These are phyloP conservation scores for Dalbergia oliveri DNA, from an alignment of 306 rosid genomes.

Conservation along the genomic window DNA sequence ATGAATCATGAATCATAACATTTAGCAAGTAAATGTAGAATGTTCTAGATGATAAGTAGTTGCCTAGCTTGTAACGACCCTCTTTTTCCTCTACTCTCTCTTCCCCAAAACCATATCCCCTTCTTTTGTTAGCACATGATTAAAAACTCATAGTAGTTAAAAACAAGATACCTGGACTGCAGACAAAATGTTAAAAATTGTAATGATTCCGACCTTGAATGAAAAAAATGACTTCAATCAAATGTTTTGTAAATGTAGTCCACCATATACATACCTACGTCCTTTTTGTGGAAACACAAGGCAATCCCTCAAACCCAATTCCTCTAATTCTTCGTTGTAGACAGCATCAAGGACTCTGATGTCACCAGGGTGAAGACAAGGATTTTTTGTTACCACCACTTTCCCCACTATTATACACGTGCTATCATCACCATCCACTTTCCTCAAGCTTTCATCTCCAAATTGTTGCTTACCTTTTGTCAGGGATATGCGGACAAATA, in stretches of 20 bases:
- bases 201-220: slow-evolving; percentile 12
- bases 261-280: slow-evolving; percentile 60
- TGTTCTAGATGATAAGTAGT: not conserved
- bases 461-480: slow-evolving; percentile 61
- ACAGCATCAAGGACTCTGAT: slow-evolving; percentile 90
- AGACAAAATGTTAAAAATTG: slow-evolving; percentile 16
- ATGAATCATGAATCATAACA: slow-evolving; percentile 15
- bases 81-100: too few species aligned
- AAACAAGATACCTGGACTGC: slow-evolving; percentile 17
- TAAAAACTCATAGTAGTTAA: slow-evolving; percentile 11
- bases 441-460: slow-evolving; percentile 64
- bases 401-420: slow-evolving; percentile 72
- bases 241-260: slow-evolving; percentile 24
- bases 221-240: slow-evolving; percentile 24
- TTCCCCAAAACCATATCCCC: too few species aligned
- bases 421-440: slow-evolving; percentile 71
- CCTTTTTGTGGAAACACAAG: slow-evolving; percentile 91
- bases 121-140: slow-evolving; percentile 17
- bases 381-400: slow-evolving; percentile 88
- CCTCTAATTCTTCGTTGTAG: slow-evolving; percentile 70
- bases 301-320: slow-evolving; percentile 79
- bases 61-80: too few species aligned
- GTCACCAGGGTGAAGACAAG: slow-evolving; percentile 98
- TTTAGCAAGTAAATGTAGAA: slow-evolving; percentile 11
- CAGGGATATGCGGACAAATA: slow-evolving; percentile 72